phyloP scores from a whole-genome alignment of 169 alveolate species.

The Plasmodium vinckei region DNA sequence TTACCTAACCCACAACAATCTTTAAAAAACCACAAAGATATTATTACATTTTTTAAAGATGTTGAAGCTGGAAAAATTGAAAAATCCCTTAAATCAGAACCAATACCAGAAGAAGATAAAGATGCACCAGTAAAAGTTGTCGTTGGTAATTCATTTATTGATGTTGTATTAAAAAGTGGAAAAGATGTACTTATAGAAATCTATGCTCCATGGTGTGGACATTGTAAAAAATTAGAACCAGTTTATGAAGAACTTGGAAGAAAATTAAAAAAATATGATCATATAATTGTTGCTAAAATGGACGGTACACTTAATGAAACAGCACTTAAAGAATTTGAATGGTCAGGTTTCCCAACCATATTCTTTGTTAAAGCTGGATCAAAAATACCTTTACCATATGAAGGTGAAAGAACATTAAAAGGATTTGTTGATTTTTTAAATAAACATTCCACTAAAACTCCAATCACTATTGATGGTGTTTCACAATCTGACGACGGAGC shows the following conservation, averaged over 20 bases:
- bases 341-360: slow-evolving; percentile 87
- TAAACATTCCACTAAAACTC: slow-evolving; percentile 77
- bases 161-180: slow-evolving; percentile 76
- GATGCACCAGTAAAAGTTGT: slow-evolving; percentile 81
- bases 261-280: slow-evolving; percentile 77
- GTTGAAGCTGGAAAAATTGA: slow-evolving; percentile 82
- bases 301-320: slow-evolving; percentile 87
- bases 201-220: slow-evolving; percentile 87
- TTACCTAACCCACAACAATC: slow-evolving; percentile 70
- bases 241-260: slow-evolving; percentile 82
- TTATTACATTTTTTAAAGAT: slow-evolving; percentile 81
- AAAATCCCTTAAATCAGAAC: slow-evolving; percentile 83
- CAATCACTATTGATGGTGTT: slow-evolving; percentile 59
- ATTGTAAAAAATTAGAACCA: slow-evolving; percentile 86
- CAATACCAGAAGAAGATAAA: slow-evolving; percentile 81
- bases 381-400: slow-evolving; percentile 79
- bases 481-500: slow-evolving; percentile 16
- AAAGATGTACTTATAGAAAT: slow-evolving; percentile 82
- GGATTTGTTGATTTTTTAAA: slow-evolving; percentile 81
- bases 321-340: slow-evolving; percentile 81
- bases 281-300: slow-evolving; percentile 81
- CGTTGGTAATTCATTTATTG: slow-evolving; percentile 83
- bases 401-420: slow-evolving; percentile 83
- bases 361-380: slow-evolving; percentile 83
- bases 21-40: slow-evolving; percentile 66